Percentiles rank a stretch among this genome's conserved stretches.
phyloP scores from a whole-genome alignment of 192 early-diverging fungal species.

The Backusella circina region DNA sequence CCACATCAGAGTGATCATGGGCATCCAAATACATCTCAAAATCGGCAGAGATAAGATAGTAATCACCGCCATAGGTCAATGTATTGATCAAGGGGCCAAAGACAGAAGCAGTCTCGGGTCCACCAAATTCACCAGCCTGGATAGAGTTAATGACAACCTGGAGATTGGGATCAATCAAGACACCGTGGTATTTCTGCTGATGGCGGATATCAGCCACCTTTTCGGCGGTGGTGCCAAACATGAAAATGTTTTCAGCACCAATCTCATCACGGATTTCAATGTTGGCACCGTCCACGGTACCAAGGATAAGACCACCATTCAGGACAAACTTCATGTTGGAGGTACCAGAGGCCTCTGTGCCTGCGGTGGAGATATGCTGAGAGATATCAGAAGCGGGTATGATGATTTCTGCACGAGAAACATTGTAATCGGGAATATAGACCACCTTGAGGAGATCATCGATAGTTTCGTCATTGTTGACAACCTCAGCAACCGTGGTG shows the following conservation, averaged over 20 bases:
- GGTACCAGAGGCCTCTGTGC: conserved; percentile 98
- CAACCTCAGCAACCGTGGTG: conserved; percentile 84
- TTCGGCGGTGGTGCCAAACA: conserved; percentile 89
- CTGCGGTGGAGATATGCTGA: conserved; percentile 99
- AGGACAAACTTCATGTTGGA: conserved; percentile 99
- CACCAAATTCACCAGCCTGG: conserved; percentile 70
- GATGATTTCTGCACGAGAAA: conserved; percentile 93
- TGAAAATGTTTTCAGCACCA: conserved; percentile 95
- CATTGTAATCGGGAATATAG: conserved; percentile 98
- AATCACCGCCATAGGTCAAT: conserved; percentile 82
- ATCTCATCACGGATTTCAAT: conserved; percentile 98
- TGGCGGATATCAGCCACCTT: conserved; percentile 96
- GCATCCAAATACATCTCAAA: conserved; percentile 82
- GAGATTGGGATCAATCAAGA: conserved; percentile 76
- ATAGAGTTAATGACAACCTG: conserved; percentile 80
- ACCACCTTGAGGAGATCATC: conserved; percentile 89
- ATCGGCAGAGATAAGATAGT: conserved; percentile 83
- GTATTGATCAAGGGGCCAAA: conserved; percentile 78
- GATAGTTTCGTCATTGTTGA: conserved; percentile 85
- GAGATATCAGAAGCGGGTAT: conserved; percentile 98
- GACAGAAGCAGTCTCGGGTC: conserved; percentile 47
- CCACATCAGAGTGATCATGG: conserved; percentile 74
- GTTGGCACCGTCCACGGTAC: conserved; percentile 97
- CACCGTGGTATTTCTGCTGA: conserved; percentile 76
- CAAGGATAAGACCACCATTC: conserved; percentile 96